Base-by-base conservation (phyloP, 352 stramenopile genomes). In the Globisporangium abappressorium region DNA sequence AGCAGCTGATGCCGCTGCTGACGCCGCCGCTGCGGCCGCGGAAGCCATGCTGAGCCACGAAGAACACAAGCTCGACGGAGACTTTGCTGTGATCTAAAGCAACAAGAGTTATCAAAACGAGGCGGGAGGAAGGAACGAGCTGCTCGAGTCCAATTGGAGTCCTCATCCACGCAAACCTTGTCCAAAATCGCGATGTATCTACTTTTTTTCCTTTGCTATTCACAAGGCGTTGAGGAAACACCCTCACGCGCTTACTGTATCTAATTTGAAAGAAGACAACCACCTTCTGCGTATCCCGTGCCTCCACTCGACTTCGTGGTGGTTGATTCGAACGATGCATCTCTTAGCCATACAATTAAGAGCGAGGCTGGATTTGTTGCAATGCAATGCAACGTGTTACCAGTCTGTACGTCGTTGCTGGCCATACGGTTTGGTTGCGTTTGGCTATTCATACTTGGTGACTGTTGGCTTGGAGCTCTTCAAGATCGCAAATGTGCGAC, bases 31-130 rank as follows among this genome's bases (percentile, higher is more conserved):
- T 33, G 57, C 57, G 11, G 57, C 56, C 1, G 56, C 56, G 8
- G 58, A 65, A 54, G 59, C 43, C 36, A 65, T 65, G 59, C 59
- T 65, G 24, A 54, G 26, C 18, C 43, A 51, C 59, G 59, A 65
- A 56, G 59, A 57, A 26, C 59, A 65, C 59, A 65, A 65, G 43
- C 59, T 65, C 2, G 59, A 65, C n/a, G 43, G 59, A 33, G 59
- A 57, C 33, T 55, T 57, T 49, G 59, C 59, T 20, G 43, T 65
- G 36, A 65, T 65, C 59, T 65, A 46, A 28, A 7, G 28, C 5
- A 22, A 3, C 15, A 14, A n/a, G 28, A 26, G 14, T 14, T 3
- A 28, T 5, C 5, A 18, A 22, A 36, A 5, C 30, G 30, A 56
- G 14, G 36, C 6, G 14, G 24, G 24, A 18, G 8, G 14, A 54